Base-by-base conservation (phyloP, 768 basidiomycete genomes). In the Tulasnella sp. region DNA sequence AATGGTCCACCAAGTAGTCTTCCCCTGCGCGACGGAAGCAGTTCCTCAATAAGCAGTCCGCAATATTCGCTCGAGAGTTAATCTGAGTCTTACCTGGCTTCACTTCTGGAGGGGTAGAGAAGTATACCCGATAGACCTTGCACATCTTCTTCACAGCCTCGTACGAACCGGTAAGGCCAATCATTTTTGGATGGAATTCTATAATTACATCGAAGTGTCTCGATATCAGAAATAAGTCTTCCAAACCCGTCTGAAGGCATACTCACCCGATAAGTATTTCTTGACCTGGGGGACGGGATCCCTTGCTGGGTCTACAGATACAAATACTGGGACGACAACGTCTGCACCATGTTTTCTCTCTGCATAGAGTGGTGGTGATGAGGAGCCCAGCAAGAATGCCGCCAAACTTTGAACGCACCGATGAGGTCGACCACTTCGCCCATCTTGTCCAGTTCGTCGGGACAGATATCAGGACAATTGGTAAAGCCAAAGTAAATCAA, bases 401-500 rank as follows among this genome's bases (percentile, higher is more conserved):
- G 75, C n/a, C 24, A 46, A 31, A 36, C 8, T 68, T 36, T 36
- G 62, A 38, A 84, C 93, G 80, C 81, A 95, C 96, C 92, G 77
- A 95, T 87, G 73, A 88, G 85, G 42, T 92, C 88, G 62, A 99
- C 88, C 24, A 96, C 91, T 0, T 86, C 88, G 18, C 93, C 91
- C 87, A 98, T 91, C 87, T 99, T 99, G 87, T 99, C 98, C 39
- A 99, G 88, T 86, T 99, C 97, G 77, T 97, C 94, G 1, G 98
- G 98, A 84, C 98, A 99, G 77, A 99, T 98, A 85, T 99, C 98
- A 8, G 98, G 97, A 85, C 98, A 99, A 85, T 99, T 97, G 40
- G 97, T 97, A 87, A 99, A 99, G n/a, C 98, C 98, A 86, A 99
- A 99, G 87, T 98, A 95, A 71, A 94, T 89, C 80, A 95, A 86